A percentile compares a stretch with the other conserved stretches of the same genome.
Conservation (phyloP, 495 filamentous ascomycete species). For the Penicillium arizonense region DNA sequence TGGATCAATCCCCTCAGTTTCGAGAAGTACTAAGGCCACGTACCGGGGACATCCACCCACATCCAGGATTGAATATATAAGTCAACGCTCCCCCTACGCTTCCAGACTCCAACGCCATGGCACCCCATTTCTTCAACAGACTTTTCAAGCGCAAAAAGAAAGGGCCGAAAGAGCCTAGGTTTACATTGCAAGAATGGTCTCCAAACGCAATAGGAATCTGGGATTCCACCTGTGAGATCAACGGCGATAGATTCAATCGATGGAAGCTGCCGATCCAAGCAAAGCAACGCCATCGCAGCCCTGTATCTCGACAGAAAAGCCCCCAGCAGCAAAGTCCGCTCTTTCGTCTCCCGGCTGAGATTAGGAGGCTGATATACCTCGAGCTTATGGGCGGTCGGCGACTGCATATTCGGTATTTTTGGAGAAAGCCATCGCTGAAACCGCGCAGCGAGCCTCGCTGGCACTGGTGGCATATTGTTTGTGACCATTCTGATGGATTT, state of each 20-base stretch:
- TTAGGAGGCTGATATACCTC: slow-evolving; percentile 14
- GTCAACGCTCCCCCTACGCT: too few species aligned
- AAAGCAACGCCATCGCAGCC: not conserved
- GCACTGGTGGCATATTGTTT: slow-evolving; percentile 17
- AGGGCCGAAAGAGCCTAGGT: not conserved
- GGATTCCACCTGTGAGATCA: slow-evolving; percentile 14
- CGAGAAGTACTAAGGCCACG: too few species aligned
- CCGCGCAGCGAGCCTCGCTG: slow-evolving; percentile 7
- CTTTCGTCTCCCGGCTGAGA: slow-evolving; percentile 12
- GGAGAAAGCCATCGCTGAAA: slow-evolving; percentile 2
- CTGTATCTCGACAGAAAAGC: not conserved
- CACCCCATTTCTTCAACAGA: slow-evolving; percentile 4
- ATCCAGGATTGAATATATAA: too few species aligned
- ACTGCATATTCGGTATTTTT: slow-evolving; percentile 16
- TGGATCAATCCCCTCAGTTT: too few species aligned
- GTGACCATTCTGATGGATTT: slow-evolving; percentile 2
- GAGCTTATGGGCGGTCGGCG: slow-evolving; percentile 17
- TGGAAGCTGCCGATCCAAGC: slow-evolving; percentile 19
- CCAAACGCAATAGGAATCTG: slow-evolving; percentile 13
- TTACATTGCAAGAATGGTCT: not conserved
- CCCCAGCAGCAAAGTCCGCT: slow-evolving; percentile 4
- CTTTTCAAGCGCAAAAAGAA: not conserved
- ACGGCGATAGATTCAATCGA: slow-evolving; percentile 13
- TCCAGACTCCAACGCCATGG: slow-evolving; percentile 3
- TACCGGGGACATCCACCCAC: too few species aligned